Base-by-base conservation (phyloP, 2,329 filamentous ascomycete species). In the Penicillium sp. region DNA sequence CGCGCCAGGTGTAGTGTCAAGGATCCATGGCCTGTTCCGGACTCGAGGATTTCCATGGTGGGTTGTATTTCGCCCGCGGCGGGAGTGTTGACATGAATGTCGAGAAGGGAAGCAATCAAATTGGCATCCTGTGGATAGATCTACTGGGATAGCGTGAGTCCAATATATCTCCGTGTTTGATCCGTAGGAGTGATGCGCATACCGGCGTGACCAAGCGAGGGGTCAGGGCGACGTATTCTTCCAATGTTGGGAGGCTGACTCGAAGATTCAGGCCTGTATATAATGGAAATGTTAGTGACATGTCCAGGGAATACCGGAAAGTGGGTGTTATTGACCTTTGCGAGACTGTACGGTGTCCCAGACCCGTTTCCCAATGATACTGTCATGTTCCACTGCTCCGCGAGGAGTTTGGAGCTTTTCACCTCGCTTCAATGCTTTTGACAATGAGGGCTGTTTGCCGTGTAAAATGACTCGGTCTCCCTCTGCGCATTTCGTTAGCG, bases 11-110 rank as follows among this genome's bases (percentile, higher is more conserved):
- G 85, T 5, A 94, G 75, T 0, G 90, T 93, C 57, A 94, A 75
- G 35, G 88, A 87, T 57, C 90, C 91, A 79, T 93, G 89, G n/a
- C 90, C 91, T 4, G 90, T 94, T 17, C 91, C 90, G 47, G 90
- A 90, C 74, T 94, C 91, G 52, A 94, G 86, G 44, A 94, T 89
- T 69, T 93, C 89, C 13, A 93, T 73, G 0, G 81, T 83, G 9
- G 78, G 73, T 38, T 65, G 61, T 17, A 65, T 61, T 7, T 70
- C 68, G 9, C 68, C 68, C 6, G 66, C 63, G 15, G 73, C 65
- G 13, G 75, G 71, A 6, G 74, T 70, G 3, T 78, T 70, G 31
- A 86, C 83, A 70, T 93, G 87, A 44, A 94, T 80, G 70, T 94
- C 90, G 23, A 96, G 82, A 25, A 93, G 79, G 1, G 86, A 89